Evolutionary conservation across 169 alveolate genomes (phyloP).

Genomic region (Plasmodium gallinaceum): DNA sequence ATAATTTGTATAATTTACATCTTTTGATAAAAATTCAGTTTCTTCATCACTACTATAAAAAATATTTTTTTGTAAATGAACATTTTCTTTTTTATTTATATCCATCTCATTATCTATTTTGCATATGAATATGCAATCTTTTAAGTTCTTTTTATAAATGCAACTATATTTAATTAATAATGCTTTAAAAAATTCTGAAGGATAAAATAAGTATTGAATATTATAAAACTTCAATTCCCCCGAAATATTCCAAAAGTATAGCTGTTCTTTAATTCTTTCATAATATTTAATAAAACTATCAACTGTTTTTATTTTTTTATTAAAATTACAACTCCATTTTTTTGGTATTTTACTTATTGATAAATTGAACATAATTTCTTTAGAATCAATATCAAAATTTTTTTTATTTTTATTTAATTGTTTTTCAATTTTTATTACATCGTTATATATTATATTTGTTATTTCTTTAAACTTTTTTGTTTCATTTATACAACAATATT

Average conservation of each 20-base stretch:
- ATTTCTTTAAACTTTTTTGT: constrained; percentile 44
- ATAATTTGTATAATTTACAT: constrained; percentile 40
- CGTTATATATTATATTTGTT: constrained; percentile 39
- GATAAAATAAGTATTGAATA: constrained; percentile 56
- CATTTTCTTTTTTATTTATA: constrained; percentile 12
- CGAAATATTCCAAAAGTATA: constrained; percentile 73
- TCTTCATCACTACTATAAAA: constrained; percentile 70
- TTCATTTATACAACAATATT: constrained; percentile 51
- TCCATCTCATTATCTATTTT: constrained; percentile 23
- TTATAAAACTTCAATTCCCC: constrained; percentile 65
- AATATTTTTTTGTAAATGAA: constrained; percentile 44
- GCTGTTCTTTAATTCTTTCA: constrained; percentile 63
- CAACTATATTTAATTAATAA: constrained; percentile 48
- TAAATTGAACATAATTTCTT: constrained; percentile 39
- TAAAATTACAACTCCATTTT: constrained; percentile 47
- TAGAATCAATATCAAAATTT: constrained; percentile 24
- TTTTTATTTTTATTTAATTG: constrained; percentile 59
- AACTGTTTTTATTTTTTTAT: constrained; percentile 47
- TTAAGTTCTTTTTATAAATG: constrained; percentile 47
- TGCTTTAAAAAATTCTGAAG: constrained; percentile 42
- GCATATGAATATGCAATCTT: constrained; percentile 38
- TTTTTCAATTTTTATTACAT: constrained; percentile 51
- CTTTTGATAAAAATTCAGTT: constrained; percentile 6
- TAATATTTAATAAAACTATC: constrained; percentile 50
- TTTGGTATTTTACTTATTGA: constrained; percentile 47